A percentile compares a stretch with the other conserved stretches of the same genome.
These are phyloP conservation scores for Davidsoniella eucalypti DNA, from an alignment of 2,329 filamentous ascomycete genomes.

Conservation along the genomic window DNA sequence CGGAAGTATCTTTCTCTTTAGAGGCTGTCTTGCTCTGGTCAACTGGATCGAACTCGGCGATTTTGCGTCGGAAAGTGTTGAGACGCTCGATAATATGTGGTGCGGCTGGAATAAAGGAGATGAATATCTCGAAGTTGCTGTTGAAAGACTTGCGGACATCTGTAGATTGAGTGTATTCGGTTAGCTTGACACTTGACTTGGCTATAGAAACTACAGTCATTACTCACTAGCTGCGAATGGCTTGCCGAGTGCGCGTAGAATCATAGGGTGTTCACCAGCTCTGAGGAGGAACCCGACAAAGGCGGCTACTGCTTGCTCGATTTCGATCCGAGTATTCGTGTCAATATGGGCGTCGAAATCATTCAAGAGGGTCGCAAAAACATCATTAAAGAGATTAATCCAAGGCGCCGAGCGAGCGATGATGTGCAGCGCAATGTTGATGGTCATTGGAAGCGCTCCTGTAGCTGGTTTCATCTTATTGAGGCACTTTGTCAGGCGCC, in stretches of 20 bases:
- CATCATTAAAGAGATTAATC: conserved; percentile 40
- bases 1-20: conserved; percentile 27
- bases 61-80: conserved; percentile 40
- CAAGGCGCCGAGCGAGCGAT: conserved; percentile 36
- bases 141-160: conserved; percentile 33
- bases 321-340: conserved; percentile 35
- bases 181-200: not conserved
- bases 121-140: conserved; percentile 34
- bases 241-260: conserved; percentile 37
- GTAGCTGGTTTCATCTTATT: too few relatives aligned
- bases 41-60: conserved; percentile 32
- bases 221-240: conserved; percentile 22
- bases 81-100: conserved; percentile 36
- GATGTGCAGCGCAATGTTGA: conserved; percentile 33
- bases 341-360: conserved; percentile 31
- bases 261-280: conserved; percentile 40
- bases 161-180: conserved; percentile 15
- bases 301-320: conserved; percentile 43
- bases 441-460: conserved; percentile 31
- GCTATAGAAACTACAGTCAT: not conserved
- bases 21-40: not conserved
- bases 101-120: conserved; percentile 39
- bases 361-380: conserved; percentile 30
- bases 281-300: conserved; percentile 47
- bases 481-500: conserved; percentile 67